Evolutionary conservation across 208 protist species (phyloP), one percentile per base, ranked within the genome.

Genomic region (Acanthamoeba triangularis): DNA sequence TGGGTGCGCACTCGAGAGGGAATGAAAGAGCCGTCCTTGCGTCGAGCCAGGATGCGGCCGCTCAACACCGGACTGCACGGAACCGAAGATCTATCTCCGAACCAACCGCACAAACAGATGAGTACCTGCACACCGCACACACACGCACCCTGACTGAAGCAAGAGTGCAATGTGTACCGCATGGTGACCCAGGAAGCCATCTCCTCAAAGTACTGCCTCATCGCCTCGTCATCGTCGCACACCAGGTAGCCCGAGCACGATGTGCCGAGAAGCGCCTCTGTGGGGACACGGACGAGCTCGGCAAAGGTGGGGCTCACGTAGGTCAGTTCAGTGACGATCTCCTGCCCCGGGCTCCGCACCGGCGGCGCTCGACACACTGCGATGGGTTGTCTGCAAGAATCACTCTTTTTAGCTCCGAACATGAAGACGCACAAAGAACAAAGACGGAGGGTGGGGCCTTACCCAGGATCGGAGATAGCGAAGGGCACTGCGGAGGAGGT

Each of bases 401-500:
- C 14, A n/a, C 0, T 41, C 33, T 2, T 6, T 37, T 44, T 28
- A 30, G 35, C 41, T n/a, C 30, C 2, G 4, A 80, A 16, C 20
- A 35, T 37, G 23, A 49, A 72, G 49, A 72, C 0, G 63, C 14
- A 8, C 59, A 65, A 65, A 65, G 49, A 54, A 54, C 49, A 6
- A 54, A 54, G 30, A 23, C 14, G 13, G 56, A 63, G 20, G 56
- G 6, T 2, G 3, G 37, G 63, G 8, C 41, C 37, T 33, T 49
- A 80, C 72, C 72, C 0, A 16, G 72, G n/a, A 25, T 80, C 72
- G 20, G 30, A 28, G 16, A 80, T 49, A 11, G 72, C 72, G 8
- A 80, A 80, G 35, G 72, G 72, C 18, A 80, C 72, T 16, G 16
- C n/a, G 72, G 72, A 5, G 23, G 72, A 80, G 30, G 72, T 80